Percentiles rank a stretch among this genome's conserved stretches.
Conservation (phyloP, 352 stramenopile species). For the Pythium aphanidermatum region DNA sequence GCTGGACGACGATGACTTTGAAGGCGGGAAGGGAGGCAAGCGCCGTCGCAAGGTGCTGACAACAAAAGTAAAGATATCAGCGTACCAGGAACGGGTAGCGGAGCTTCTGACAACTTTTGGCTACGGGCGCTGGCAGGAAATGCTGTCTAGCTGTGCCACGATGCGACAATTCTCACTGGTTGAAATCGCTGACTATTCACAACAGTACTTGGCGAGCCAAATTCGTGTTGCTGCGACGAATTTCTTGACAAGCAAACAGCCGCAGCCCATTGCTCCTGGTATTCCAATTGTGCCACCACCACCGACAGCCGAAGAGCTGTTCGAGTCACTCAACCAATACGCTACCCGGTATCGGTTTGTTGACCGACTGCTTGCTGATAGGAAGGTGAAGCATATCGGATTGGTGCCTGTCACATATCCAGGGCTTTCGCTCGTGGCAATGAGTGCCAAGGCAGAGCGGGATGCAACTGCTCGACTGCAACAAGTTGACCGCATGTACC, state of each 20-base stretch:
- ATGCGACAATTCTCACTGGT: constrained; percentile 38
- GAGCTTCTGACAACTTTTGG: constrained; percentile 59
- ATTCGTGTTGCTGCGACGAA: constrained; percentile 31
- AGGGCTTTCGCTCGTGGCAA: neutral
- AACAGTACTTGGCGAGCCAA: constrained; percentile 42
- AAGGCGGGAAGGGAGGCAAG: constrained; percentile 29
- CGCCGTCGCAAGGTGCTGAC: no score
- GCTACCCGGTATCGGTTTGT: constrained; percentile 43
- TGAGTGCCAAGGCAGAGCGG: constrained; percentile 27
- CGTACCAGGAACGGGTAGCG: constrained; percentile 33
- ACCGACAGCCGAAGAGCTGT: constrained; percentile 17
- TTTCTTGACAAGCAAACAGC: constrained; percentile 1
- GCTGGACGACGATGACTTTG: constrained; percentile 38
- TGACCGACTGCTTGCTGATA: constrained; percentile 36
- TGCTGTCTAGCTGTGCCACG: constrained; percentile 23
- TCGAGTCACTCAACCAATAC: constrained; percentile 31
- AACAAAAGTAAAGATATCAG: constrained; percentile 29
- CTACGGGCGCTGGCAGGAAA: constrained; percentile 82
- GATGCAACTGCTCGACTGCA: constrained; percentile 39
- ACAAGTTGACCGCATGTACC: constrained; percentile 69
- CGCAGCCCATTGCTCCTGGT: neutral
- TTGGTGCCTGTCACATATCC: constrained; percentile 16
- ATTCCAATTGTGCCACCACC: neutral
- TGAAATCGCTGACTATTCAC: constrained; percentile 40
- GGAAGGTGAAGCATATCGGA: constrained; percentile 21